Evolutionary conservation across 2,329 filamentous ascomycete species (phyloP), one percentile per base, ranked within the genome.

Genomic region (Stemphylium vesicarium): DNA sequence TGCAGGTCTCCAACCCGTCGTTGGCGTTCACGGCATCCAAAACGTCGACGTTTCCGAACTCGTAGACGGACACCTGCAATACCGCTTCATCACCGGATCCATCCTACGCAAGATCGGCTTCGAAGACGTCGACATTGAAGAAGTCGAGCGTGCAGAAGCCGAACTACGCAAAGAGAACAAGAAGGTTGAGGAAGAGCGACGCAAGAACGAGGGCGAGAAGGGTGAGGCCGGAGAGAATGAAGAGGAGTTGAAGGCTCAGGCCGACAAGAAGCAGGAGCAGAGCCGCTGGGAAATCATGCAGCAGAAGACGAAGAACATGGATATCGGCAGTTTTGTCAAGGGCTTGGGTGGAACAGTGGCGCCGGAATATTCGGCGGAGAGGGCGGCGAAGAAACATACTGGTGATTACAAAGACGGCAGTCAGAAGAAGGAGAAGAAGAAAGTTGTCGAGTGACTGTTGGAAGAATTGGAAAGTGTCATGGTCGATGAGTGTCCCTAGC

Each of bases 1-100:
- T 37, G 92, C 92, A 0, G 94, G 93, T 0, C 79, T 98, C 1
- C 90, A 96, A 71, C 82, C 86, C 29, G 85, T 96, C 20, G 77
- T 86, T 53, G 84, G 82, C 8, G 85, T 93, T 13, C 82, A 84
- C 4, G 88, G 88, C 2, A 82, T 95, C 0, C 78, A 84, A 51
- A 85, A 84, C 31, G 78, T 84, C 12, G 82, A 84, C 57, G 79
- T 84, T 18, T 80, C 76, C 11, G 78, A 80, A 20, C 69, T 81
- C 1, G 80, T 84, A 0, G 75, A 74, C n/a, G 81, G 81, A 0
- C 82, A 84, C 63, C 72, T 81, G 3, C 72, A 75, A 39, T 84
- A 84, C 63, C 72, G 81, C 15, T 82, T 79, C 60, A 73, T 82
- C 4, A 81, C 80, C 0, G 82, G 82, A 7, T 73, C 69, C 2